Conservation (phyloP, 495 filamentous ascomycete species). For the Neurospora sp. region DNA sequence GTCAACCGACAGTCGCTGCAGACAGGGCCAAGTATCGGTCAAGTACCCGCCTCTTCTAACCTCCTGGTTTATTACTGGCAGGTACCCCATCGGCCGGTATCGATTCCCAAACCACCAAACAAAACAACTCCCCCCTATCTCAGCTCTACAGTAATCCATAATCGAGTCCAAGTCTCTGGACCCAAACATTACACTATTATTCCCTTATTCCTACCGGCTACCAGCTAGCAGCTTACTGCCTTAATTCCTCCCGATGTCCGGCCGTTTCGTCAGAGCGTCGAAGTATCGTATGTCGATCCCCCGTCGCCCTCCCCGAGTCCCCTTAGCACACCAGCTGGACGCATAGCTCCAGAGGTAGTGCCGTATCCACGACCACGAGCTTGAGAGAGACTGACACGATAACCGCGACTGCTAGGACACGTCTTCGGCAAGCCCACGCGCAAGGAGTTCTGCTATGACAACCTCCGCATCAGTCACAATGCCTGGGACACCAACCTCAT, state of each 20-base stretch:
- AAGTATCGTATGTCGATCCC: slow-evolving; percentile 75
- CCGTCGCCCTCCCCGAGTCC: slow-evolving; percentile 7
- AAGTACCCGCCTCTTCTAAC: not conserved
- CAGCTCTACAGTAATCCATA: not conserved
- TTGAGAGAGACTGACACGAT: slow-evolving; percentile 13
- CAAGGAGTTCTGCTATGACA: slow-evolving; percentile 94
- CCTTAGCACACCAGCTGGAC: slow-evolving; percentile 13
- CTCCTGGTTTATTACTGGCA: not conserved
- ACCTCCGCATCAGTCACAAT: slow-evolving; percentile 87
- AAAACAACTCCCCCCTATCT: not conserved
- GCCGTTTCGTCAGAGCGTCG: slow-evolving; percentile 94
- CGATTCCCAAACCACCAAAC: not conserved
- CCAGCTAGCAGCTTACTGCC: not conserved
- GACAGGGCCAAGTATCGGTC: not conserved
- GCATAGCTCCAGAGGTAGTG: slow-evolving; percentile 3
- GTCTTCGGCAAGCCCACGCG: slow-evolving; percentile 90
- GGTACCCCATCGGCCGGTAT: not conserved
- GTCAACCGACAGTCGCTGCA: not conserved
- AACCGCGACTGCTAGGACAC: slow-evolving; percentile 56
- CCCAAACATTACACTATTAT: not conserved
- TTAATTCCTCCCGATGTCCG: slow-evolving; percentile 54
- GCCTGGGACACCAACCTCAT: slow-evolving; percentile 98
- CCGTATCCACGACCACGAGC: slow-evolving; percentile 8
- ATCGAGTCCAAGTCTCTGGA: not conserved
- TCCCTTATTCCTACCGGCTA: not conserved